Percentiles rank a stretch among this genome's conserved stretches.
phyloP scores from a whole-genome alignment of 495 filamentous ascomycete genomes.

The Mytilinidion resinicola region DNA sequence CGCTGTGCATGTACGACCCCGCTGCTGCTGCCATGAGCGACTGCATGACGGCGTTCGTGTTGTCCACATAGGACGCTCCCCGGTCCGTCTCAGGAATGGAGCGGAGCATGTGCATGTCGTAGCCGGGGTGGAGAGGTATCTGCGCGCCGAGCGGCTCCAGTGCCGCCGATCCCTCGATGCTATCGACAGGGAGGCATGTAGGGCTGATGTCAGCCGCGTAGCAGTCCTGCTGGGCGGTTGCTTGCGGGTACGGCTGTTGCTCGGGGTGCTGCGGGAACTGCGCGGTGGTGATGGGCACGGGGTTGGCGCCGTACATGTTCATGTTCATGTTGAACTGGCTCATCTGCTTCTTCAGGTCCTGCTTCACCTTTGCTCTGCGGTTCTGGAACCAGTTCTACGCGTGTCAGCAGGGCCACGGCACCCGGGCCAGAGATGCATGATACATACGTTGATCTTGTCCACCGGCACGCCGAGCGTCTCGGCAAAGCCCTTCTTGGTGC shows the following conservation, averaged over 20 bases:
- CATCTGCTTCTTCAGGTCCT: slow-evolving; percentile 37
- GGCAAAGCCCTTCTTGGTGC: slow-evolving; percentile 38
- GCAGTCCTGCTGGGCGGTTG: slow-evolving; percentile 13
- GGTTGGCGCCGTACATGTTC: slow-evolving; percentile 10
- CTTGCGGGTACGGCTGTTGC: slow-evolving; percentile 8
- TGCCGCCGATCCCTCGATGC: slow-evolving; percentile 20
- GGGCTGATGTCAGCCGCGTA: slow-evolving; percentile 27
- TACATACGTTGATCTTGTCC: slow-evolving; percentile 42
- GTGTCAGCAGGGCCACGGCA: neutral
- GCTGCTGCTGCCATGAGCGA: slow-evolving; percentile 21
- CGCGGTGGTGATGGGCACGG: slow-evolving; percentile 15
- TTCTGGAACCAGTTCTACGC: slow-evolving; percentile 43
- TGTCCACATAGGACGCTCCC: slow-evolving; percentile 6
- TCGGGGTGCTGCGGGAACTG: slow-evolving; percentile 9
- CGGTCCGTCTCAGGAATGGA: slow-evolving; percentile 24
- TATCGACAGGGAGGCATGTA: slow-evolving; percentile 22
- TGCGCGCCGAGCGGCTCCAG: slow-evolving; percentile 19
- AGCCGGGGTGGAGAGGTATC: slow-evolving; percentile 21
- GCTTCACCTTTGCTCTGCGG: slow-evolving; percentile 40
- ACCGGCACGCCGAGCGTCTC: slow-evolving; percentile 34
- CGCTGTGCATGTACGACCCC: slow-evolving; percentile 17
- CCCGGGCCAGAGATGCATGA: neutral
- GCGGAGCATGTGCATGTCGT: slow-evolving; percentile 25
- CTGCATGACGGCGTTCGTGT: slow-evolving; percentile 20
- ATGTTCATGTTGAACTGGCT: slow-evolving; percentile 25